Evolutionary conservation across 2,329 filamentous ascomycete species (phyloP), one percentile per base, ranked within the genome.

Genomic region (Curvularia sp.): DNA sequence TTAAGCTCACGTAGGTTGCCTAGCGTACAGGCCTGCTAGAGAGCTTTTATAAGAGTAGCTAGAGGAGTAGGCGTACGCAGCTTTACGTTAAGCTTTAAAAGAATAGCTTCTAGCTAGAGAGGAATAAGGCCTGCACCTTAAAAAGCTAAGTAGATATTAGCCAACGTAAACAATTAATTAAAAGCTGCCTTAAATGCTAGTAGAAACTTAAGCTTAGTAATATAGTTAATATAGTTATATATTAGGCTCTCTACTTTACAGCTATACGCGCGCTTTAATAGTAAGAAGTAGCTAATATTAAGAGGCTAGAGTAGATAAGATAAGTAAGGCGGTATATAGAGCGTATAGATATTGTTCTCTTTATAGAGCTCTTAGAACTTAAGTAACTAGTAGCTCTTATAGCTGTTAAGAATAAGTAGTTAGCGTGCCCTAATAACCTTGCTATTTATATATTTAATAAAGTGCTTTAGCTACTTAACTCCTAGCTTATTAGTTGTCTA

Each of bases 371-470:
- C 36, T 45, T 79, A 51, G 56, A 81, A 80, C 58, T 76, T 58
- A 32, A 63, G 59, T 7, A 65, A 75, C 41, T 76, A 38, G 65
- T 80, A 63, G 57, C 71, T 78, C 57, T 64, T 58, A 69, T 80
- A 63, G 43, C 74, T 64, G 65, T 80, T 71, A 38, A 80, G 61
- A 51, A 80, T 69, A 8, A 81, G 65, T 5, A 80, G 66, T 19
- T 65, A 61, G 69, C 75, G 74, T 47, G 18, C 47, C 3, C 55
- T 27, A 15, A 58, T 50, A 15, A 58, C 38, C 50, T 58, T 27
- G 25, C 25, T 27, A 27, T 27, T 7, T 27, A 27, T 27, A 27
- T 27, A 27, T 7, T 27, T 27, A 27, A 27, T 27, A 27, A 27
- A 27, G 25, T 27, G 25, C 25, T 27, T 27, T 27, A 27, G 25